Evolutionary conservation across 2,329 filamentous ascomycete species (phyloP).

Genomic region (Fusarium buharicum): DNA sequence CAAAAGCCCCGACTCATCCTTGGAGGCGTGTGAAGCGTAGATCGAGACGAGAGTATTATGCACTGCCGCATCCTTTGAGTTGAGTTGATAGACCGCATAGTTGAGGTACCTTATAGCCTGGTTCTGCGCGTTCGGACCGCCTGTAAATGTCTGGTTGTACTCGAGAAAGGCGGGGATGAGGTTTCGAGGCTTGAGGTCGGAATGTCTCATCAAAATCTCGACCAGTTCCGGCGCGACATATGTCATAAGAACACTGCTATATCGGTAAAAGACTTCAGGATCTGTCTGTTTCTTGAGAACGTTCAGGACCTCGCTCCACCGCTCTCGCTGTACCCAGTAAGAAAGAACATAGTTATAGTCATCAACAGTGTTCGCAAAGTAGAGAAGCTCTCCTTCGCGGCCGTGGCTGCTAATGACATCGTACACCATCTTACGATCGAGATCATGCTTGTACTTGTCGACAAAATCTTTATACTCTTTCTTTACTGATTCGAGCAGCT

Average conservation of each 20-base stretch:
- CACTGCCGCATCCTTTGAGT: constrained; percentile 83
- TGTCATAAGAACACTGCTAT: constrained; percentile 95
- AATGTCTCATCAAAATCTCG: constrained; percentile 95
- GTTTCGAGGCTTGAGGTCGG: constrained; percentile 83
- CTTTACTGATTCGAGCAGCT: constrained; percentile 75
- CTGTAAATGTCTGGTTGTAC: constrained; percentile 83
- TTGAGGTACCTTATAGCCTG: constrained; percentile 94
- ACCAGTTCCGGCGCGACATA: constrained; percentile 86
- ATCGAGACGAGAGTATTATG: constrained; percentile 98
- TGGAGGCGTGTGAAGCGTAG: constrained; percentile 85
- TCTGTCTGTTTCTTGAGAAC: constrained; percentile 95
- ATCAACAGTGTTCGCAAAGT: constrained; percentile 86
- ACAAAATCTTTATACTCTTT: constrained; percentile 91
- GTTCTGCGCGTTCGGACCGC: constrained; percentile 74
- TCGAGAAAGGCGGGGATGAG: constrained; percentile 93
- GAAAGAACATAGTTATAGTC: constrained; percentile 95
- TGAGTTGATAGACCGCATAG: constrained; percentile 88
- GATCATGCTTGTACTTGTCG: constrained; percentile 82
- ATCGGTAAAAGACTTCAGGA: constrained; percentile 93
- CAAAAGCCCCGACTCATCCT: constrained; percentile 85
- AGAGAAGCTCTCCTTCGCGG: constrained; percentile 89
- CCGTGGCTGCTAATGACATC: constrained; percentile 97
- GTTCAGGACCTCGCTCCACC: constrained; percentile 86
- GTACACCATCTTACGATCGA: constrained; percentile 92
- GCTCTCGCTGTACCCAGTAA: constrained; percentile 96